These are phyloP conservation scores for Farysia itapuensis DNA, from an alignment of 1,284 basidiomycete genomes.

Conservation along the genomic window DNA sequence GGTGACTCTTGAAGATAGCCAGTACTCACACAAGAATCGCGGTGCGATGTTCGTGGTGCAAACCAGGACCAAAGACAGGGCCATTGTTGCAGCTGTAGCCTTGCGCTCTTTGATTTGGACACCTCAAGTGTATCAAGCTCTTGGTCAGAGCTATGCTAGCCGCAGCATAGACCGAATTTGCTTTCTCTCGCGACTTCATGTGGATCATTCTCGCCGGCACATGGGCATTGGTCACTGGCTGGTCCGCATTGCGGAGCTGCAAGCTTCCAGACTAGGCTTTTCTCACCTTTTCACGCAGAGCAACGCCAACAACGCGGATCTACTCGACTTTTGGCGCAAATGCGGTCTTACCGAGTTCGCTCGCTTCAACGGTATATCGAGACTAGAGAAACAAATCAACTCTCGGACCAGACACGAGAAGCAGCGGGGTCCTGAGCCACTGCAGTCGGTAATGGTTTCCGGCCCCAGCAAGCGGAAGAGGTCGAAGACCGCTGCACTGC, in stretches of 20 bases:
- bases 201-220: constrained; percentile 18
- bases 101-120: constrained; percentile 39
- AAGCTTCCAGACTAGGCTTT: constrained; percentile 27
- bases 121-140: constrained; percentile 30
- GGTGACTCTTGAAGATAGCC: constrained; percentile 20
- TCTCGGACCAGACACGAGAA: too few species aligned
- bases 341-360: constrained; percentile 21
- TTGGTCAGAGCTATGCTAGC: constrained; percentile 27
- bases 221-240: constrained; percentile 36
- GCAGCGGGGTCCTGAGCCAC: too few species aligned
- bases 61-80: background rate
- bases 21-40: constrained; percentile 29
- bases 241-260: constrained; percentile 18
- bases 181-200: constrained; percentile 17
- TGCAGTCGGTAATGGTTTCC: too few species aligned
- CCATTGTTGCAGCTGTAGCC: constrained; percentile 20
- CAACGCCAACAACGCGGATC: constrained; percentile 1
- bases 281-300: constrained; percentile 27
- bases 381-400: constrained; percentile 28
- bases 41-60: constrained; percentile 26
- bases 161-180: constrained; percentile 36
- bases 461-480: too few species aligned
- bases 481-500: too few species aligned
- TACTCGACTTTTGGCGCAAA: constrained; percentile 17
- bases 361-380: constrained; percentile 11